Evolutionary conservation across 352 stramenopile genomes (phyloP), one percentile per base, ranked within the genome.

Genomic region (Blastocystis sp.): DNA sequence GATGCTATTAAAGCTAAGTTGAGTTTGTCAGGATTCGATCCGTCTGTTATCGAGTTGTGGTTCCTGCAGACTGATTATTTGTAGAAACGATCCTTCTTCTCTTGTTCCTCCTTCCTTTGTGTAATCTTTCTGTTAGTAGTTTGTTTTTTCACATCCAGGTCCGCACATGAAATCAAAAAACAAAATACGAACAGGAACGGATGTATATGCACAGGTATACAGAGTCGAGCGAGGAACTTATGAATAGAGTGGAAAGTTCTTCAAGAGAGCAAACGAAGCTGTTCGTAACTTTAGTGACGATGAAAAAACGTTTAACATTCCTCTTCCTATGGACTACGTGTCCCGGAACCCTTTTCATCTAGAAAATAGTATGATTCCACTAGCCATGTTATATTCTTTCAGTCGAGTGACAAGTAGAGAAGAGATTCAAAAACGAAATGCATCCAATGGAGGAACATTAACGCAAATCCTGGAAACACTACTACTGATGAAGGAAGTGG

Each of bases 1-100:
- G 73, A 84, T 20, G n/a, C 18, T 63, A 54, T 84, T 20, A 66
- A 66, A 68, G 7, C 59, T 5, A 64, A 66, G 26, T 66, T 84
- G 53, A 3, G 29, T 15, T 9, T 68, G 11, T n/a, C 8, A 1
- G 73, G 73, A 20, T n/a, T 84, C 18, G 73, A 84, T 66, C 20
- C 29, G 37, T 18, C 13, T 23, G 1, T 84, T 63, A 47, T 84
- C 4, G 73, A 84, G 73, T 84, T 1, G 37, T 68, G 1, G 47
- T 47, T 4, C 6, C n/a, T 84, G 56, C 15, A 6, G 34, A 69
- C 3, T 34, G 9, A 11, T 68, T 23, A 55, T 15, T n/a, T 23
- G 50, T 84, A 84, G 73, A 53, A 69, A 84, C 41, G 47, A 84
- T 68, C 73, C 73, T 20, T 29, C 64, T 50, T 26, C 47, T 29